A percentile compares a stretch with the other conserved stretches of the same genome.
Evolutionary conservation across 1,284 basidiomycete species (phyloP).

Genomic region (Spongiforma sp.): DNA sequence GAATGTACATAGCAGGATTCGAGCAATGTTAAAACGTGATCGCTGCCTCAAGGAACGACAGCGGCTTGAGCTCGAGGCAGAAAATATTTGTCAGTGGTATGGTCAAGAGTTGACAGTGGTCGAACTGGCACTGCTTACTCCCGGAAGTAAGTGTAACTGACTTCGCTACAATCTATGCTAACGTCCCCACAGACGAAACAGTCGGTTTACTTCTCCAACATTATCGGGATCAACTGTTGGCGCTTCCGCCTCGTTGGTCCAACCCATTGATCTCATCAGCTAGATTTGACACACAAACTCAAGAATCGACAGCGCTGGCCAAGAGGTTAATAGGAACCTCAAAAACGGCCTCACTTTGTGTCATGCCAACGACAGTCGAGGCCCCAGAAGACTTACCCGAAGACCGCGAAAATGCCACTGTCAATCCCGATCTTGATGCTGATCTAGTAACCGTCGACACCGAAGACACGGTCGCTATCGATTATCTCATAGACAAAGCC

Average conservation of each 20-base stretch:
- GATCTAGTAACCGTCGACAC: neutral
- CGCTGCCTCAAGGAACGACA: conserved; percentile 34
- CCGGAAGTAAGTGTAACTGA: neutral
- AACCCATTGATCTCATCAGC: conserved; percentile 3
- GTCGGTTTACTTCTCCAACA: conserved; percentile 3
- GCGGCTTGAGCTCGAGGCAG: conserved; percentile 24
- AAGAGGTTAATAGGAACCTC: neutral
- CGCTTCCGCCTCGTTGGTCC: conserved; percentile 1
- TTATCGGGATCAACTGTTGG: neutral
- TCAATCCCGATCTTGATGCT: too few species aligned
- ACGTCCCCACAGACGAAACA: conserved; percentile 1
- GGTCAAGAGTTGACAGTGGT: conserved; percentile 21
- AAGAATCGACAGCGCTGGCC: neutral
- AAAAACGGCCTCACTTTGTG: neutral
- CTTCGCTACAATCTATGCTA: neutral
- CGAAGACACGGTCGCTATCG: neutral
- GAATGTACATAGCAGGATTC: conserved; percentile 36
- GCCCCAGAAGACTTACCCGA: neutral
- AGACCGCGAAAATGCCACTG: neutral
- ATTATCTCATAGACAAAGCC: neutral
- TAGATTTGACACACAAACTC: neutral
- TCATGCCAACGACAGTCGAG: neutral
- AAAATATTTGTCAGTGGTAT: conserved; percentile 18
- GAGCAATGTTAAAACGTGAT: conserved; percentile 34
- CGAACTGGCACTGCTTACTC: conserved; percentile 18